These are phyloP conservation scores for Trametes polyzona DNA, from an alignment of 1,284 basidiomycete species.

Conservation along the genomic window DNA sequence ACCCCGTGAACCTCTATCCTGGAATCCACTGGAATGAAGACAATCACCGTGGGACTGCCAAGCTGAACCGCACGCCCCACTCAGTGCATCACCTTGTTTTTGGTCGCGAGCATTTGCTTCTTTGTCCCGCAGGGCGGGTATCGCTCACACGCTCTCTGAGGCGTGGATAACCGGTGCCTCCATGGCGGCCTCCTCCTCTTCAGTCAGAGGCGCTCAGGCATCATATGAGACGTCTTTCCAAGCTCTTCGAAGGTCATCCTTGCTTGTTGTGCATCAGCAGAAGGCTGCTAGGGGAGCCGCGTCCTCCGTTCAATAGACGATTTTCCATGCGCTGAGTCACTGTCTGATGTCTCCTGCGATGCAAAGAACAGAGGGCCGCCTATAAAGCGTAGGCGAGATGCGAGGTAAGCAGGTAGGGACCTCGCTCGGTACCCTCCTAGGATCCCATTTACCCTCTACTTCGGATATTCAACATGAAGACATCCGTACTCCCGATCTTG, in stretches of 20 bases:
- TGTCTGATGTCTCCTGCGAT: neutral
- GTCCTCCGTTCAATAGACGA: neutral
- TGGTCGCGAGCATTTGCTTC: neutral
- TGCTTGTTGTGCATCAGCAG: neutral
- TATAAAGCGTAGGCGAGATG: too few species aligned
- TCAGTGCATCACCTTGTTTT: neutral
- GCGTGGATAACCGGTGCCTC: neutral
- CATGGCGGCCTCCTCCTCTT: neutral
- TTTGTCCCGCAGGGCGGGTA: neutral
- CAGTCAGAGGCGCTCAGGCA: neutral
- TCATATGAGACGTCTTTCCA: neutral
- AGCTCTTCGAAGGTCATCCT: neutral
- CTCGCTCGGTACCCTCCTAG: too few species aligned
- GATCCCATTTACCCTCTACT: neutral
- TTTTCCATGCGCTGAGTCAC: neutral
- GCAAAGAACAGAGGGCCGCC: too few species aligned
- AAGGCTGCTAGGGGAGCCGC: neutral
- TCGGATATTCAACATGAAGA: neutral
- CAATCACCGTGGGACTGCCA: conserved; percentile 3
- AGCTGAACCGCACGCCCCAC: neutral
- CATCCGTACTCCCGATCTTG: conserved; percentile 1
- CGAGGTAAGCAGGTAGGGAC: too few species aligned
- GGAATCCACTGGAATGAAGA: neutral
- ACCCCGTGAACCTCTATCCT: neutral
- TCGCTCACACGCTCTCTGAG: neutral